A percentile compares a stretch with the other conserved stretches of the same genome.
phyloP scores from a whole-genome alignment of 108 stramenopile species.

The Pelagomonas calceolata region DNA sequence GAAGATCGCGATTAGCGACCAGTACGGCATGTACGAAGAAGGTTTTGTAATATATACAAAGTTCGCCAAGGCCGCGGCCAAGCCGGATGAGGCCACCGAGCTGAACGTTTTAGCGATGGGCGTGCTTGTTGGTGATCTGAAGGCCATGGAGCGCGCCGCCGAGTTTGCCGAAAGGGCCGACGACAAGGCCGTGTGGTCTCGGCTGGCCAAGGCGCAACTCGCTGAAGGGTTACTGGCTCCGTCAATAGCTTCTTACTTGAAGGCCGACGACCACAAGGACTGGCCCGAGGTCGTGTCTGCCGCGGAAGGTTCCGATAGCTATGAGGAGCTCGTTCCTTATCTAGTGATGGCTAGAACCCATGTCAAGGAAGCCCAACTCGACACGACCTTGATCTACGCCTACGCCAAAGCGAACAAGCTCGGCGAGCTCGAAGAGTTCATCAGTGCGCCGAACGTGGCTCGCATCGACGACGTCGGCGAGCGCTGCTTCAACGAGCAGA shows the following conservation, averaged over 20 bases:
- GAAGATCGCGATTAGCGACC: slow-evolving; percentile 92
- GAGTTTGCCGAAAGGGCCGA: slow-evolving; percentile 90
- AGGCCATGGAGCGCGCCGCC: slow-evolving; percentile 93
- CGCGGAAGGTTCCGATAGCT: slow-evolving; percentile 83
- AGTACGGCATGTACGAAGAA: slow-evolving; percentile 98
- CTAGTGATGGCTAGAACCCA: slow-evolving; percentile 91
- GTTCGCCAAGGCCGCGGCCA: slow-evolving; percentile 82
- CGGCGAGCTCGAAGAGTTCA: slow-evolving; percentile 89
- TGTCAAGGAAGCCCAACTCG: slow-evolving; percentile 91
- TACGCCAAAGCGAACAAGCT: slow-evolving; percentile 90
- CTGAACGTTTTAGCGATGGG: slow-evolving; percentile 88
- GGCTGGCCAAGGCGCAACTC: slow-evolving; percentile 95
- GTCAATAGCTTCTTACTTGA: slow-evolving; percentile 92
- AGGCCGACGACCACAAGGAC: slow-evolving; percentile 87
- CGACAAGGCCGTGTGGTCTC: slow-evolving; percentile 94
- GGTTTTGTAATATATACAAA: slow-evolving; percentile 96
- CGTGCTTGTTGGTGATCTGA: slow-evolving; percentile 91
- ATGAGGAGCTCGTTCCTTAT: slow-evolving; percentile 85
- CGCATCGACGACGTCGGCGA: slow-evolving; percentile 93
- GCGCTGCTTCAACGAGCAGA: slow-evolving; percentile 86
- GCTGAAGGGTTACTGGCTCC: slow-evolving; percentile 87
- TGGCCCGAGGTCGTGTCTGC: slow-evolving; percentile 88
- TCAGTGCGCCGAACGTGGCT: slow-evolving; percentile 93
- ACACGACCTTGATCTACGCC: slow-evolving; percentile 96
- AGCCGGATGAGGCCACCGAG: slow-evolving; percentile 75